Evolutionary conservation across 768 basidiomycete species (phyloP).

Genomic region (Termitomyces heimii): DNA sequence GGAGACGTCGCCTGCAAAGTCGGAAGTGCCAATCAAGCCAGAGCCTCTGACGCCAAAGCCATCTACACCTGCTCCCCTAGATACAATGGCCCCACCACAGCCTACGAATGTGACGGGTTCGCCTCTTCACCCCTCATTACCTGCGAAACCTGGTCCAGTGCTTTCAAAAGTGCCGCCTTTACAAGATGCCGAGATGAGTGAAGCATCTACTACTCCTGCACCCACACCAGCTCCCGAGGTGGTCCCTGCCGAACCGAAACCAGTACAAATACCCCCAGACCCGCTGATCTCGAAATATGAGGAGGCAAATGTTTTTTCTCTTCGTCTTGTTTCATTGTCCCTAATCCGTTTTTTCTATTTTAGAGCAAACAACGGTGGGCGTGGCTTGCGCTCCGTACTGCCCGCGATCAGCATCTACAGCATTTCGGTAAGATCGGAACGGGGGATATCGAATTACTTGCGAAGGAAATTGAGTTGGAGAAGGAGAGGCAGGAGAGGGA

Average conservation of each 20-base stretch:
- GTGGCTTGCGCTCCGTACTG: slow-evolving; percentile 76
- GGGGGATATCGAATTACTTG: slow-evolving; percentile 58
- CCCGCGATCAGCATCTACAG: slow-evolving; percentile 66
- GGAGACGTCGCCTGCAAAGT: slow-evolving; percentile 9
- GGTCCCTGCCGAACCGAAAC: slow-evolving; percentile 16
- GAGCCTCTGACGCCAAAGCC: slow-evolving; percentile 8
- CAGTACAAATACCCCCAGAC: slow-evolving; percentile 27
- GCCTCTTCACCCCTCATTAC: slow-evolving; percentile 63
- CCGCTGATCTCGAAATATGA: slow-evolving; percentile 52
- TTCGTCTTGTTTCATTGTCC: slow-evolving; percentile 1
- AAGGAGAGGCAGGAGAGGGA: slow-evolving; percentile 37
- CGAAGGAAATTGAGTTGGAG: slow-evolving; percentile 48
- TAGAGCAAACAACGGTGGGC: slow-evolving; percentile 75
- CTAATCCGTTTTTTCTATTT: background rate
- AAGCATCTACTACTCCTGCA: slow-evolving; percentile 19
- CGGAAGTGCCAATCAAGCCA: slow-evolving; percentile 12
- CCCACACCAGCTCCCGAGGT: slow-evolving; percentile 17
- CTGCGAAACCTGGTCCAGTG: slow-evolving; percentile 57
- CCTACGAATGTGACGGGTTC: slow-evolving; percentile 29
- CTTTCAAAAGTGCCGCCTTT: slow-evolving; percentile 18
- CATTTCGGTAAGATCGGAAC: slow-evolving; percentile 82
- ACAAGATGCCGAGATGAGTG: slow-evolving; percentile 22
- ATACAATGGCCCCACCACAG: slow-evolving; percentile 20
- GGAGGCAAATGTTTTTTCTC: slow-evolving; percentile 40
- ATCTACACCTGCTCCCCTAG: slow-evolving; percentile 12